A percentile compares a stretch with the other conserved stretches of the same genome.
Evolutionary conservation across 2,329 filamentous ascomycete species (phyloP).

Genomic region (Xylariaceae sp.): DNA sequence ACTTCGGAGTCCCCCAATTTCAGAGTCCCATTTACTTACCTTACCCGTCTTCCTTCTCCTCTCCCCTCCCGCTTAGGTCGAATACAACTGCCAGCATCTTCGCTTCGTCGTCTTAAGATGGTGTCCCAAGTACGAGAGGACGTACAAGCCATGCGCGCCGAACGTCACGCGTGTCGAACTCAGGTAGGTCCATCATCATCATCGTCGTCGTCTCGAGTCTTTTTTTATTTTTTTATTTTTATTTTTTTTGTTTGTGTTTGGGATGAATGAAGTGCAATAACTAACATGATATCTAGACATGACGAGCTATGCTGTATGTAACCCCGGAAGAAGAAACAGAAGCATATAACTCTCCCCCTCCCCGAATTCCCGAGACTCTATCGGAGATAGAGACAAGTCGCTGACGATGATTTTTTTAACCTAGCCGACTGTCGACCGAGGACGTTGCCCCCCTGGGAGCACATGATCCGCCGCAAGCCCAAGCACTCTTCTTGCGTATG

Average conservation of each 20-base stretch:
- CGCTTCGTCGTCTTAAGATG: slow-evolving; percentile 32
- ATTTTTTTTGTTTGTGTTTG: no score
- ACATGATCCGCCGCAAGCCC: slow-evolving; percentile 30
- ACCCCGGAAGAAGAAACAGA: no score
- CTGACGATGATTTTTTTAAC: no score
- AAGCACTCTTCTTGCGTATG: slow-evolving; percentile 26
- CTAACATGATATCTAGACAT: slow-evolving; percentile 22
- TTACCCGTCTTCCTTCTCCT: no score
- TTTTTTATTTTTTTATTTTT: no score
- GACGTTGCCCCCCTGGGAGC: slow-evolving; percentile 30
- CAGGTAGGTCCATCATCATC: slow-evolving; percentile 22
- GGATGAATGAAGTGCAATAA: no score
- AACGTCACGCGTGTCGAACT: slow-evolving; percentile 31
- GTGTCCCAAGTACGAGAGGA: slow-evolving; percentile 32
- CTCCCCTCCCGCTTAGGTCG: slow-evolving; percentile 20
- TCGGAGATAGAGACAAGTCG: no score
- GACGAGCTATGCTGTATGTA: slow-evolving; percentile 31
- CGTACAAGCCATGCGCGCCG: slow-evolving; percentile 29
- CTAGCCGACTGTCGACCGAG: slow-evolving; percentile 31
- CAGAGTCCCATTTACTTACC: slow-evolving; percentile 1
- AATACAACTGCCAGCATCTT: slow-evolving; percentile 32
- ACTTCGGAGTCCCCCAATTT: background rate
- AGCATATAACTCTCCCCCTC: no score
- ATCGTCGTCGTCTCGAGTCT: background rate
- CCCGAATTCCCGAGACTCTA: no score